Conservation (phyloP, 2,329 filamentous ascomycete species). For the Parafenestella ontariensis region DNA sequence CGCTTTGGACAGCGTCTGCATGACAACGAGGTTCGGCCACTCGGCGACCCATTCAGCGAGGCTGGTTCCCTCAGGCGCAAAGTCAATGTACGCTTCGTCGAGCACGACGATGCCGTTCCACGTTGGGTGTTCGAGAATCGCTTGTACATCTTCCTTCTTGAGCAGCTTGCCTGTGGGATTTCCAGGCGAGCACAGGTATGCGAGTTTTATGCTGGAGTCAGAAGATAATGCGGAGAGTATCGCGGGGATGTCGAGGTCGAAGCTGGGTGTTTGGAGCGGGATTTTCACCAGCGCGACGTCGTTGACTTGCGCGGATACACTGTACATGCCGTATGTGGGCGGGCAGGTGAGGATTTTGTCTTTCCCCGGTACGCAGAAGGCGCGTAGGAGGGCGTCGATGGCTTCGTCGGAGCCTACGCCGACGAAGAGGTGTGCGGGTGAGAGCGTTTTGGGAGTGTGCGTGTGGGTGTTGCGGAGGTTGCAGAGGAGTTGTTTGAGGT, state of each 20-base stretch:
- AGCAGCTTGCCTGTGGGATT: constrained; percentile 89
- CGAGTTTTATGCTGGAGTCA: constrained; percentile 77
- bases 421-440: constrained; percentile 86
- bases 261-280: constrained; percentile 77
- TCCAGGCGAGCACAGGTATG: constrained; percentile 92
- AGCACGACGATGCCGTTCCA: constrained; percentile 96
- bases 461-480: constrained; percentile 82
- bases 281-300: constrained; percentile 86
- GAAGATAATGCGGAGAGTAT: constrained; percentile 71
- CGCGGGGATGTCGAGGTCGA: constrained; percentile 72
- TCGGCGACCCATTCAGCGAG: constrained; percentile 91
- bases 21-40: constrained; percentile 94
- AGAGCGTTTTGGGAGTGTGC: constrained; percentile 76
- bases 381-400: constrained; percentile 90
- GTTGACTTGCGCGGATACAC: constrained; percentile 92
- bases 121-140: constrained; percentile 80
- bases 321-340: constrained; percentile 98
- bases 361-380: constrained; percentile 85
- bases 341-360: constrained; percentile 95
- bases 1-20: constrained; percentile 98
- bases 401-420: constrained; percentile 97
- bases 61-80: constrained; percentile 78
- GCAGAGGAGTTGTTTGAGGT: constrained; percentile 87
- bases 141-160: constrained; percentile 74
- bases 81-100: constrained; percentile 98